A percentile compares a stretch with the other conserved stretches of the same genome.
phyloP scores from a whole-genome alignment of 768 basidiomycete genomes.

The Boletus rubropictus region DNA sequence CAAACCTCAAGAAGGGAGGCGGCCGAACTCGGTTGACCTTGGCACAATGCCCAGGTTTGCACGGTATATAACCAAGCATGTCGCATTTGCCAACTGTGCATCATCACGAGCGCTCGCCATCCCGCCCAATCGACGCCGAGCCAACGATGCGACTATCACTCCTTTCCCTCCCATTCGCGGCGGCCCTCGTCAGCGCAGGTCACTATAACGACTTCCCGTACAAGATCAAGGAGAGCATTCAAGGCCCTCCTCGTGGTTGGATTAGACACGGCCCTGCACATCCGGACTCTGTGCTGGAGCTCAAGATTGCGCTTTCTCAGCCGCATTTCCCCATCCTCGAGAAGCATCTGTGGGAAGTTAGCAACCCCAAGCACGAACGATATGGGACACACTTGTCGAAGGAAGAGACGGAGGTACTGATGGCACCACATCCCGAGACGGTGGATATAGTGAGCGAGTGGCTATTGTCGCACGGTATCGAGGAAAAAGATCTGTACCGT shows the following conservation, averaged over 20 bases:
- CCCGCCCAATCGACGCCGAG: not conserved
- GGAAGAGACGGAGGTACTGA: constrained; percentile 56
- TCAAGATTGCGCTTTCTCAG: constrained; percentile 56
- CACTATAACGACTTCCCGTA: constrained; percentile 9
- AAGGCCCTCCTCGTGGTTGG: constrained; percentile 46
- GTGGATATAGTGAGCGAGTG: constrained; percentile 53
- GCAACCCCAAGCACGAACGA: constrained; percentile 48
- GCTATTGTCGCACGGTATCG: constrained; percentile 52
- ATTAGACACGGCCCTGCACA: constrained; percentile 37
- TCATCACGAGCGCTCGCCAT: not conserved
- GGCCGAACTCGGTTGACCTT: not conserved
- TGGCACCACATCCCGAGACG: constrained; percentile 52
- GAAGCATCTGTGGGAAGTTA: constrained; percentile 50
- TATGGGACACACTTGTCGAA: constrained; percentile 58
- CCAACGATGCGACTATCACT: constrained; percentile 11
- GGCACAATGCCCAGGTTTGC: not conserved
- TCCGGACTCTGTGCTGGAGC: constrained; percentile 41
- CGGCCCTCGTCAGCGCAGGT: constrained; percentile 9
- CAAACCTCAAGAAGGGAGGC: too few species aligned
- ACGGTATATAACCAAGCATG: constrained; percentile 9
- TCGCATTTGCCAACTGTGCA: too few species aligned
- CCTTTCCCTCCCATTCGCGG: constrained; percentile 11
- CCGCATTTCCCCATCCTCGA: constrained; percentile 46
- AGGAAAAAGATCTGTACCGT: constrained; percentile 41
- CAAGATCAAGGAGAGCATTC: constrained; percentile 47